phyloP scores from a whole-genome alignment of 495 filamentous ascomycete genomes.

The Pyrenula aspistea region DNA sequence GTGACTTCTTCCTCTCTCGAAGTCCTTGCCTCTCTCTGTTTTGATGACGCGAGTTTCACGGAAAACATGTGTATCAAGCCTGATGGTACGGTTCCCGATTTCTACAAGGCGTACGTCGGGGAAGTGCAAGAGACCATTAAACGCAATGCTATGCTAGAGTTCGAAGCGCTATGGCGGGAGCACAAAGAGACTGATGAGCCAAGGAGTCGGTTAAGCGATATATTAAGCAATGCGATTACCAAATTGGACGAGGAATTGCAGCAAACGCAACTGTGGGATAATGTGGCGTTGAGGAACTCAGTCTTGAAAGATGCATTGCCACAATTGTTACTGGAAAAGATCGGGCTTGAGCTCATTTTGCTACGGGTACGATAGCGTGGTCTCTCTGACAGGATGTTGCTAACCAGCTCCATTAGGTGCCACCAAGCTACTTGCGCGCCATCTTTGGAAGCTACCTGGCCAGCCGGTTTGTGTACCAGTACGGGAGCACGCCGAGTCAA shows the following conservation, averaged over 20 bases:
- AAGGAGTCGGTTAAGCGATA: constrained; percentile 77
- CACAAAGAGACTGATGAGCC: constrained; percentile 67
- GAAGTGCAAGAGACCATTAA: constrained; percentile 81
- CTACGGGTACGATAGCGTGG: constrained; percentile 38
- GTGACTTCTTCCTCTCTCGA: constrained; percentile 97
- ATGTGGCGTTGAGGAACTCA: constrained; percentile 59
- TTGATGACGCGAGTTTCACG: constrained; percentile 78
- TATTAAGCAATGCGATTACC: constrained; percentile 81
- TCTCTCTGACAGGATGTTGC: constrained; percentile 7
- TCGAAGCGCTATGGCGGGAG: constrained; percentile 96
- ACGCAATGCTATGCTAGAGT: constrained; percentile 82
- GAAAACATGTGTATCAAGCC: constrained; percentile 84
- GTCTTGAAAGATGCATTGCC: constrained; percentile 83
- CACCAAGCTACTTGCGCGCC: constrained; percentile 80
- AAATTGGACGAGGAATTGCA: constrained; percentile 92
- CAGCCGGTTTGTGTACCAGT: constrained; percentile 89
- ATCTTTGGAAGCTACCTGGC: constrained; percentile 96
- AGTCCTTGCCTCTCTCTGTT: constrained; percentile 85
- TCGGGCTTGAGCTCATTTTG: constrained; percentile 81
- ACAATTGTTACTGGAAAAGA: constrained; percentile 69
- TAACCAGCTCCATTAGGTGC: constrained; percentile 45
- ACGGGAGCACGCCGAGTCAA: constrained; percentile 83
- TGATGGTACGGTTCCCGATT: constrained; percentile 68
- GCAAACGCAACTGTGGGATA: constrained; percentile 81
- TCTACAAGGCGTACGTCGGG: constrained; percentile 89